Conservation (phyloP, 2,329 filamentous ascomycete species). For the Curvularia eragrostidis region DNA sequence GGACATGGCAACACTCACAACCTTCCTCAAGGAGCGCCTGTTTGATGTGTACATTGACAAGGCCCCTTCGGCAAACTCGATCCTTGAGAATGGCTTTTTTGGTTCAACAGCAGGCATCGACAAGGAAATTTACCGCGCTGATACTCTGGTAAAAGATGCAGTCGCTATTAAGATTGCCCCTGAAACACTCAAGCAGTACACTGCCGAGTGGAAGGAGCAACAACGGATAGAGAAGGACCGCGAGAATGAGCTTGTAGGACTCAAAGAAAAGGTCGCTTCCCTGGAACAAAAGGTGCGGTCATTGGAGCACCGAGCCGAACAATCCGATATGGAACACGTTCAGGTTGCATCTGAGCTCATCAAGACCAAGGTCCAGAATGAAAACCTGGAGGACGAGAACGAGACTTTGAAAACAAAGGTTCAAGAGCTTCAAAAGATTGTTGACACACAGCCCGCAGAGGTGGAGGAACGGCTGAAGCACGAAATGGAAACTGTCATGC, state of each 20-base stretch:
- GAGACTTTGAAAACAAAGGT: constrained; percentile 87
- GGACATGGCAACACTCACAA: constrained; percentile 88
- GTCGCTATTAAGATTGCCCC: constrained; percentile 86
- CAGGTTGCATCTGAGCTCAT: constrained; percentile 90
- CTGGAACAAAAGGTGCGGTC: constrained; percentile 79
- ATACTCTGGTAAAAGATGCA: constrained; percentile 90
- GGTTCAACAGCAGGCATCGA: constrained; percentile 88
- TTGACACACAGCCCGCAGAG: constrained; percentile 88
- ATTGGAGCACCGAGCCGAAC: constrained; percentile 86
- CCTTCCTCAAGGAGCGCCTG: constrained; percentile 88
- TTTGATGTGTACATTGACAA: constrained; percentile 98
- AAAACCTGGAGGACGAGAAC: constrained; percentile 86
- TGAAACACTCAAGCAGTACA: constrained; percentile 81
- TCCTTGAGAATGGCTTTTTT: constrained; percentile 97
- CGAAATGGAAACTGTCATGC: constrained; percentile 91
- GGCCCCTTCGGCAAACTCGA: constrained; percentile 86
- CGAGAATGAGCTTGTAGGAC: constrained; percentile 77
- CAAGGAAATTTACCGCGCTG: constrained; percentile 94
- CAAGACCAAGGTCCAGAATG: constrained; percentile 90
- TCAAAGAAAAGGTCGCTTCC: constrained; percentile 63
- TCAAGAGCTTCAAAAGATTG: constrained; percentile 80
- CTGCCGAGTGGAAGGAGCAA: constrained; percentile 90
- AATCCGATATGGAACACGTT: constrained; percentile 88
- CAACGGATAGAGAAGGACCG: constrained; percentile 80
- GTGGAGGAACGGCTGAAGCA: constrained; percentile 80